Percentiles rank a stretch among this genome's conserved stretches.
These are phyloP conservation scores for Trichocladium antarcticum DNA, from an alignment of 495 filamentous ascomycete genomes.

Conservation along the genomic window DNA sequence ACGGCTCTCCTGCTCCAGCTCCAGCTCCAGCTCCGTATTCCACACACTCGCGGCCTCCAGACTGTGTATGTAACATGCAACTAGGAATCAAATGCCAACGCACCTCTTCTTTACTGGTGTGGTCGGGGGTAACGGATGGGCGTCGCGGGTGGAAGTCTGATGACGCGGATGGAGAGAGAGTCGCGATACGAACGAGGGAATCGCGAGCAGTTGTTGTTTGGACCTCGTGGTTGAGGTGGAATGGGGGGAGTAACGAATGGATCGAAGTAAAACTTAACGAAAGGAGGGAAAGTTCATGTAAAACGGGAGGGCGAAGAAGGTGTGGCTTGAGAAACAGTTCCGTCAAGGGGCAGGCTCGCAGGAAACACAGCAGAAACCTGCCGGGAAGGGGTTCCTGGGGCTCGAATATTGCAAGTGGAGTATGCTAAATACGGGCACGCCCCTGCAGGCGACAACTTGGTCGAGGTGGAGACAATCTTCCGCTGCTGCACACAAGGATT, in stretches of 20 bases:
- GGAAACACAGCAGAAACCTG: slow-evolving; percentile 17
- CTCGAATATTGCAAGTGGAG: slow-evolving; percentile 15
- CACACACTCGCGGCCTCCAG: no score
- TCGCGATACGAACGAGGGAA: neutral
- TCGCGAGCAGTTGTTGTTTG: slow-evolving; percentile 1
- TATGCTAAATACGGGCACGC: slow-evolving; percentile 17
- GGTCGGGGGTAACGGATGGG: neutral
- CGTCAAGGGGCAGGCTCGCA: slow-evolving; percentile 10
- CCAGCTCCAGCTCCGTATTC: no score
- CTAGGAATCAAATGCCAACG: slow-evolving; percentile 8
- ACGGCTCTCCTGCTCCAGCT: neutral
- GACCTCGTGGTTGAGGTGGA: neutral
- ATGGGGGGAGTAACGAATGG: slow-evolving; percentile 23
- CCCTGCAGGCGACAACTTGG: slow-evolving; percentile 6
- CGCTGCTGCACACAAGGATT: no score
- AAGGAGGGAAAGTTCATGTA: slow-evolving; percentile 20
- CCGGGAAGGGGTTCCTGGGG: slow-evolving; percentile 24
- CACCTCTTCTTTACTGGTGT: slow-evolving; percentile 11
- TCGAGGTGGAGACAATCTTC: slow-evolving; percentile 7
- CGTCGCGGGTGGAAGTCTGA: no score
- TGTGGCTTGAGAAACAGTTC: slow-evolving; percentile 20
- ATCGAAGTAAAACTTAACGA: slow-evolving; percentile 22
- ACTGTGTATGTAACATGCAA: no score
- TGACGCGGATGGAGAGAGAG: slow-evolving; percentile 1
- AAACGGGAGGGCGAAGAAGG: slow-evolving; percentile 20